Evolutionary conservation across 441 rosid genomes (phyloP), one percentile per base, ranked within the genome.

Genomic region (Gossypium aridum): DNA sequence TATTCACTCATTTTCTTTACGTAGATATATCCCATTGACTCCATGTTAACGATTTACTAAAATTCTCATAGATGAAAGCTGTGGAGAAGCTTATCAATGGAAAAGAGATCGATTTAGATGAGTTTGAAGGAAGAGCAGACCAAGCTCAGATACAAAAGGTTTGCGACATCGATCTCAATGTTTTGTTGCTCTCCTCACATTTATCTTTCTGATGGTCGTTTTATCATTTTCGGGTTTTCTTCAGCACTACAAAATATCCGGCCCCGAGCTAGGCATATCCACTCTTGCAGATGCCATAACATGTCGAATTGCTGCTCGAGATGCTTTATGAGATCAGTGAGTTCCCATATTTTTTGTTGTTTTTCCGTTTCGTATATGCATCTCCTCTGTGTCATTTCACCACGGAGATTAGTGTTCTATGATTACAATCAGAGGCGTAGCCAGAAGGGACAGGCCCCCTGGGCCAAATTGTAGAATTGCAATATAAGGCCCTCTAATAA

Each of bases 191-290:
- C 47, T 54, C 10, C 39, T 12, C 31, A 19, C 16, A 4, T 43
- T 25, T 62, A 19, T 16, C 26, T 0, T 31, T 69, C 37, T 17
- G 75, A 64, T 5, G 23, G 51, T 65, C 9, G 7, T 0, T 31
- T 3, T 8, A 17, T 60, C 20, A 60, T 37, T 60, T 31, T n/a
- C 7, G 39, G 74, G 9, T 31, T 17, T 79, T 14, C 71, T 82
- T 79, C 94, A 93, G 97, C 97, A 88, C 64, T 93, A 90, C 87
- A 92, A 96, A 82, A 92, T 92, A 71, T 72, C 96, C 23, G 84
- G 70, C 45, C 78, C 67, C 26, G 97, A 92, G 83, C 81, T 89
- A 17, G 89, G 85, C 26, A 81, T 89, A 72, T 91, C 98, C 16
- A 83, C 92, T 2, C 87, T 91, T 12, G 87, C 92, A 8, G 97